Percentiles rank a stretch among this genome's conserved stretches.
phyloP scores from a whole-genome alignment of 2,329 filamentous ascomycete species.

The Tolypocladium capitatum region DNA sequence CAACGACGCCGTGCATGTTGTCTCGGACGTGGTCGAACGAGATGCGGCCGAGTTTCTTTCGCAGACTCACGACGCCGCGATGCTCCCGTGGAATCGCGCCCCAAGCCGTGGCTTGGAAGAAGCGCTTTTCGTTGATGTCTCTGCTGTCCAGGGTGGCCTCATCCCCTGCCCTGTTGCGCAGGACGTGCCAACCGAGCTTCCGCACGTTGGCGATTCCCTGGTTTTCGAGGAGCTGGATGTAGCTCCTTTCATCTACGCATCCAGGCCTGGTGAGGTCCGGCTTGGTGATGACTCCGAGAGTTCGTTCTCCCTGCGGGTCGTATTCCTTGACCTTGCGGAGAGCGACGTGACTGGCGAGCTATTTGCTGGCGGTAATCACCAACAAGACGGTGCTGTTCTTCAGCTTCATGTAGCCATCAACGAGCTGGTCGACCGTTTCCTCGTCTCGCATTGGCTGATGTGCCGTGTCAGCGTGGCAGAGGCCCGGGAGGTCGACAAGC shows the following conservation, averaged over 20 bases:
- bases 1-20: slow-evolving; percentile 13
- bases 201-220: slow-evolving; percentile 12
- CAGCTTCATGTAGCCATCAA: slow-evolving; percentile 41
- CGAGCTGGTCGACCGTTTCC: slow-evolving; percentile 21
- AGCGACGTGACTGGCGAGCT: slow-evolving; percentile 39
- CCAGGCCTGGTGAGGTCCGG: slow-evolving; percentile 35
- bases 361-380: slow-evolving; percentile 33
- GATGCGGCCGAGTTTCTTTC: slow-evolving; percentile 19
- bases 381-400: slow-evolving; percentile 46
- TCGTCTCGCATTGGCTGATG: slow-evolving; percentile 18
- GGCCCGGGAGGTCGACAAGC: slow-evolving; percentile 41
- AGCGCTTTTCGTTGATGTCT: slow-evolving; percentile 16
- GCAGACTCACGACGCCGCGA: slow-evolving; percentile 18
- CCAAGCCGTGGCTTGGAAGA: slow-evolving; percentile 19
- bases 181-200: slow-evolving; percentile 36
- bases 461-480: slow-evolving; percentile 19
- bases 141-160: slow-evolving; percentile 13
- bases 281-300: slow-evolving; percentile 45
- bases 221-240: slow-evolving; percentile 20
- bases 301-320: slow-evolving; percentile 31
- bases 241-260: slow-evolving; percentile 24
- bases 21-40: slow-evolving; percentile 15
- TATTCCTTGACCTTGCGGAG: slow-evolving; percentile 27
- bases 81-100: slow-evolving; percentile 13
- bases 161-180: slow-evolving; percentile 32